Percentiles rank a stretch among this genome's conserved stretches.
phyloP scores from a whole-genome alignment of 768 basidiomycete species.

The Tulasnella sp. region DNA sequence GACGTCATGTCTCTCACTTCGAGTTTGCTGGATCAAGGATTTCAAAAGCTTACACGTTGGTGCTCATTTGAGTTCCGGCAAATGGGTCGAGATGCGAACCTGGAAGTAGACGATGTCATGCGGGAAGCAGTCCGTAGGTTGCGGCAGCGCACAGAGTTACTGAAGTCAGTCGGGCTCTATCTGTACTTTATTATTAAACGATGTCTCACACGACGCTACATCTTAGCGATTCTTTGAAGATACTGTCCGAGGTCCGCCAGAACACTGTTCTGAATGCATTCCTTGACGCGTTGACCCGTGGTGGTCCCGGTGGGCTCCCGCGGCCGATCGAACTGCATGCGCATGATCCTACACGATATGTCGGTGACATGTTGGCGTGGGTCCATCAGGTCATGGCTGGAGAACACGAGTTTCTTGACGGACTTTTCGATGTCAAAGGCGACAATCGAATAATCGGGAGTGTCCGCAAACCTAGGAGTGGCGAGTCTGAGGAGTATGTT shows the following conservation, averaged over 20 bases:
- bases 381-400: constrained; percentile 92
- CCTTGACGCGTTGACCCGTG: constrained; percentile 77
- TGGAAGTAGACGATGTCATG: constrained; percentile 58
- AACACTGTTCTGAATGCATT: constrained; percentile 70
- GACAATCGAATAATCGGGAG: constrained; percentile 68
- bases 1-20: constrained; percentile 85
- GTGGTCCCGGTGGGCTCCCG: constrained; percentile 73
- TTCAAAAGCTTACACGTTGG: constrained; percentile 82
- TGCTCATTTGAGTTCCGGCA: constrained; percentile 75
- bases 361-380: constrained; percentile 99
- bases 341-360: constrained; percentile 91
- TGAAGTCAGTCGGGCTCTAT: constrained; percentile 42
- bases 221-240: constrained; percentile 58
- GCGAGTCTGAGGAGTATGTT: constrained; percentile 70
- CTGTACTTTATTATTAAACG: background rate
- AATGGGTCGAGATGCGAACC: constrained; percentile 58
- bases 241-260: constrained; percentile 75
- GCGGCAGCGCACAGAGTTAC: constrained; percentile 64
- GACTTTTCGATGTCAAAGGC: constrained; percentile 61
- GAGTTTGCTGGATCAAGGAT: constrained; percentile 75
- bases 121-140: constrained; percentile 64
- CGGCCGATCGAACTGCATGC: constrained; percentile 96
- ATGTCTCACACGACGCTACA: constrained; percentile 22
- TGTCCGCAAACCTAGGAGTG: constrained; percentile 42
- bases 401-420: constrained; percentile 88